Evolutionary conservation across 768 basidiomycete genomes (phyloP).

Genomic region (Tremella yokohamensis): DNA sequence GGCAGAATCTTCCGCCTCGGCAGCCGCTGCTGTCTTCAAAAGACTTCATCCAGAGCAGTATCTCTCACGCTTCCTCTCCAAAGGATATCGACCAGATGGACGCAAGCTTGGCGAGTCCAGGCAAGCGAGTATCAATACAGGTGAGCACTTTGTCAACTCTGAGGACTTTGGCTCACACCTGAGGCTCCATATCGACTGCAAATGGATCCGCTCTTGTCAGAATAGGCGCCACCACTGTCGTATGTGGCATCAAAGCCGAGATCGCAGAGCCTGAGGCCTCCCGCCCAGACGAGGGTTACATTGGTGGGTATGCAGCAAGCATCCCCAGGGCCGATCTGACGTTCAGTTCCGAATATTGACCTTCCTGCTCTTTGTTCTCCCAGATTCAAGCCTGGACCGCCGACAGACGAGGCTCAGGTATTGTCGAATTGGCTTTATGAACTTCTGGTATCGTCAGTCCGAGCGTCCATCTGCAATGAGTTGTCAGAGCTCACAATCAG

Average conservation of each 20-base stretch:
- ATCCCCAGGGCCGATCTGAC: not conserved
- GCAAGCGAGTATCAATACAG: slow-evolving; percentile 71
- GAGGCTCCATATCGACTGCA: slow-evolving; percentile 91
- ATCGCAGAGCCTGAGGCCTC: slow-evolving; percentile 85
- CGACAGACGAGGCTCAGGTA: slow-evolving; percentile 88
- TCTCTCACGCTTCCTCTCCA: slow-evolving; percentile 75
- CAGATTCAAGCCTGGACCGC: slow-evolving; percentile 91
- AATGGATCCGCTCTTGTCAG: slow-evolving; percentile 88
- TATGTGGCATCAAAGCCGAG: slow-evolving; percentile 95
- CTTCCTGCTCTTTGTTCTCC: slow-evolving; percentile 89
- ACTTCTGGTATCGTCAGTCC: slow-evolving; percentile 65
- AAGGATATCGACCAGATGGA: slow-evolving; percentile 78
- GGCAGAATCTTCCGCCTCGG: slow-evolving; percentile 9
- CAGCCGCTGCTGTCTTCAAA: slow-evolving; percentile 61
- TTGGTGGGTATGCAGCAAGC: slow-evolving; percentile 59
- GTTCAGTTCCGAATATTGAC: slow-evolving; percentile 85
- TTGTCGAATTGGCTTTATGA: slow-evolving; percentile 79
- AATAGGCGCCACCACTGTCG: slow-evolving; percentile 86
- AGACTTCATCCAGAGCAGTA: slow-evolving; percentile 85
- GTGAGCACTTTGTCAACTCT: slow-evolving; percentile 54
- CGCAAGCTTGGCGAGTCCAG: slow-evolving; percentile 68
- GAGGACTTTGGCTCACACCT: slow-evolving; percentile 3
- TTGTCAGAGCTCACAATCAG: slow-evolving; percentile 56
- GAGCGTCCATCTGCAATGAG: not conserved
- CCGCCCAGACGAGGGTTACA: slow-evolving; percentile 67